Evolutionary conservation across 2,329 filamentous ascomycete genomes (phyloP), one percentile per base, ranked within the genome.

Genomic region (Xylaria sp.): DNA sequence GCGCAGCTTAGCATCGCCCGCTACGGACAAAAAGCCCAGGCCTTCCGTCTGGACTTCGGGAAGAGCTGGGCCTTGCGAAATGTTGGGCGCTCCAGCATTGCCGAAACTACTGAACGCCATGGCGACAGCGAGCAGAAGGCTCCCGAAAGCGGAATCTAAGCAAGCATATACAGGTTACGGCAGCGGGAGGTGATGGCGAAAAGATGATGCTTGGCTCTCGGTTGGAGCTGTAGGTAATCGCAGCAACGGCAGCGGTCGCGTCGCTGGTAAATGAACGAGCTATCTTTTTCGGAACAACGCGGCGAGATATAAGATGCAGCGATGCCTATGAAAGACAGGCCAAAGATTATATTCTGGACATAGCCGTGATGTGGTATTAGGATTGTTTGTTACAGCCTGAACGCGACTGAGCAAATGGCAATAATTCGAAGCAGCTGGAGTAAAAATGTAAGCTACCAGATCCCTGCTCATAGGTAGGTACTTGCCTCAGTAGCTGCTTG

Each of bases 1-100:
- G 74, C 89, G 91, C 69, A 98, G 79, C 78, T 94, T 97, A 62
- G 89, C 87, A 72, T 96, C 92, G 71, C 92, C 89, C 58, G 89
- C 87, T 46, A 96, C 79, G 54, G 91, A 87, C 68, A 90, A 85
- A 78, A 99, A 98, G 4, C 92, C 92, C 51, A 99, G 81, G 69
- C 85, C 85, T 91, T 97, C 92, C 68, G 93, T 94, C 75, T 89
- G 87, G 69, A 97, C 90, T 68, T 93, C 89, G 69, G 88, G 83
- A 57, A 97, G 82, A 72, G 92, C 88, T 52, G 86, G 82, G 43
- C 90, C 91, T 74, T 84, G 81, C 54, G 77, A 76, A 57, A 70
- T 59, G 40, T 61, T 65, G 74, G 75, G 47, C 69, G 71, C 65
- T 23, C 60, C 64, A 31, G 67, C 64, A 75, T 67, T 71, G 57